phyloP scores from a whole-genome alignment of 768 basidiomycete genomes.

The Guyanaporus albipodus region DNA sequence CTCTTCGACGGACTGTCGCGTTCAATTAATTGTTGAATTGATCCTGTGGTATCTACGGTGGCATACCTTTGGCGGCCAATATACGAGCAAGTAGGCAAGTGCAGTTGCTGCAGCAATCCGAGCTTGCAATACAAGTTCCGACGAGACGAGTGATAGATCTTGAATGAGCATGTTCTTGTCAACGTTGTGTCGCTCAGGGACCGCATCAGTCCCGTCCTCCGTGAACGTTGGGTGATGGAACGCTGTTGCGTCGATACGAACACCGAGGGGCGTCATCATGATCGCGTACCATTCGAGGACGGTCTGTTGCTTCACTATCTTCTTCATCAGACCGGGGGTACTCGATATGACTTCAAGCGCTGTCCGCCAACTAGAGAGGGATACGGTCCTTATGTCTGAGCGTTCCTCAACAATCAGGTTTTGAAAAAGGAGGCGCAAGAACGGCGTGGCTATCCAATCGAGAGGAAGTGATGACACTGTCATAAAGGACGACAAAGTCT shows the following conservation, averaged over 20 bases:
- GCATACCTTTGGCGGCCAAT: slow-evolving; percentile 61
- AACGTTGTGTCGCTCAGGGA: slow-evolving; percentile 78
- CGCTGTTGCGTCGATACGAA: slow-evolving; percentile 61
- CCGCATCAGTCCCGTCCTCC: slow-evolving; percentile 40
- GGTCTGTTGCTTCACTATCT: slow-evolving; percentile 51
- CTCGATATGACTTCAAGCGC: slow-evolving; percentile 55
- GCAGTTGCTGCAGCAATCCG: slow-evolving; percentile 76
- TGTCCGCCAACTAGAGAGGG: slow-evolving; percentile 68
- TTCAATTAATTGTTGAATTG: neutral
- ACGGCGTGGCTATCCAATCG: slow-evolving; percentile 76
- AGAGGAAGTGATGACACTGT: slow-evolving; percentile 64
- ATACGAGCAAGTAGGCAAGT: slow-evolving; percentile 62
- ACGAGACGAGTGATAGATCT: slow-evolving; percentile 77
- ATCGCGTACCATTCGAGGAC: slow-evolving; percentile 83
- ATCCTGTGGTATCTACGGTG: neutral
- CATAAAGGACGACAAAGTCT: slow-evolving; percentile 86
- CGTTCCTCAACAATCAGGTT: slow-evolving; percentile 93
- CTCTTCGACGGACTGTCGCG: slow-evolving; percentile 47
- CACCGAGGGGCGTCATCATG: slow-evolving; percentile 86
- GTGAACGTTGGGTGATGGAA: slow-evolving; percentile 65
- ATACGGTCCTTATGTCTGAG: slow-evolving; percentile 71
- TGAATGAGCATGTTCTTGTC: slow-evolving; percentile 95
- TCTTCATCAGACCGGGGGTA: slow-evolving; percentile 47
- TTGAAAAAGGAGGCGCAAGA: slow-evolving; percentile 85
- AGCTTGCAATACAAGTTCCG: slow-evolving; percentile 74